Conservation (phyloP, 352 stramenopile genomes). For the Paralagenidium karlingii region DNA sequence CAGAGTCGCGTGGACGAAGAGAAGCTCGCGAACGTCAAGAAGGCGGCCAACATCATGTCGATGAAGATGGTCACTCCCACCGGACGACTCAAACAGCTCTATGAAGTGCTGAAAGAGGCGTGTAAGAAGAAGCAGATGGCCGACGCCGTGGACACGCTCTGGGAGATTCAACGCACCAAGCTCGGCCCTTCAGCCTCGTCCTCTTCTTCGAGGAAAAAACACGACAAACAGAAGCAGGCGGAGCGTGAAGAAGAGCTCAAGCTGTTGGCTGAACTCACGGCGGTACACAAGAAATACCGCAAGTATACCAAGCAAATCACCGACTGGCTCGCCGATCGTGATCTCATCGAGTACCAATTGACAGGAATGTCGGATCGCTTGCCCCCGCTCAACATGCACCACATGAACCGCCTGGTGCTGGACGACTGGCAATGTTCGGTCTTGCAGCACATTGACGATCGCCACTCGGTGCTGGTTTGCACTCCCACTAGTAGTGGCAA, state of each 20-base stretch:
- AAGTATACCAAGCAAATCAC: slow-evolving; percentile 76
- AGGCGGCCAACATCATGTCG: slow-evolving; percentile 42
- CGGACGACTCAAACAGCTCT: slow-evolving; percentile 68
- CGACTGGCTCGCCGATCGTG: slow-evolving; percentile 48
- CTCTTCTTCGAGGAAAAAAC: slow-evolving; percentile 37
- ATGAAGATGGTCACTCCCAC: slow-evolving; percentile 84
- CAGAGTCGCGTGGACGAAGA: slow-evolving; percentile 81
- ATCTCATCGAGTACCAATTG: slow-evolving; percentile 79
- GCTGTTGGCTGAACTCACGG: slow-evolving; percentile 25
- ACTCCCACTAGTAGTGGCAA: slow-evolving; percentile 97
- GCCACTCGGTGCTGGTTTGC: slow-evolving; percentile 94
- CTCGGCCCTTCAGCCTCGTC: slow-evolving; percentile 16
- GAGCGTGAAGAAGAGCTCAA: slow-evolving; percentile 68
- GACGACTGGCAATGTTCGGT: slow-evolving; percentile 97
- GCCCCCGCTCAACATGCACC: slow-evolving; percentile 80
- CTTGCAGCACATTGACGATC: slow-evolving; percentile 89
- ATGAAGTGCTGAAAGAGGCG: slow-evolving; percentile 74
- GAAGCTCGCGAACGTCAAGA: slow-evolving; percentile 81
- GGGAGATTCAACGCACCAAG: slow-evolving; percentile 76
- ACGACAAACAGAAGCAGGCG: slow-evolving; percentile 51
- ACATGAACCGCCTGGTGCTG: slow-evolving; percentile 90
- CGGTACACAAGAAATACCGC: slow-evolving; percentile 79
- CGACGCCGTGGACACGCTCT: slow-evolving; percentile 76
- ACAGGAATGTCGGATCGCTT: slow-evolving; percentile 80
- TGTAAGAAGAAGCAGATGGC: slow-evolving; percentile 80